These are phyloP conservation scores for Boletus vinaceobasis DNA, from an alignment of 768 basidiomycete genomes.

Conservation along the genomic window DNA sequence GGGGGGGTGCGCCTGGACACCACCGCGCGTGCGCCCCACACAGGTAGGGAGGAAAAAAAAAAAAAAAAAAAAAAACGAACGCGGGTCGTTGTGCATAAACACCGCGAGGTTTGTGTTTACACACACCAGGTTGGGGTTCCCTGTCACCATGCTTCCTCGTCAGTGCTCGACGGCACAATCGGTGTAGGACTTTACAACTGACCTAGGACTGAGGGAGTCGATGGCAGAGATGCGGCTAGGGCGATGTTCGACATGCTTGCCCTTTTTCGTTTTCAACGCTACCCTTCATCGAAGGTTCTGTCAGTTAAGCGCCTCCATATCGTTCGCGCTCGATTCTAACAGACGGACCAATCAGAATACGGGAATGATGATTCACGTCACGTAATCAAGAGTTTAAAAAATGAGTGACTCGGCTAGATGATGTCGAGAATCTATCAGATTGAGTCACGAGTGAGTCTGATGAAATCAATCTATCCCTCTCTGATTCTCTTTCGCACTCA, in stretches of 20 bases:
- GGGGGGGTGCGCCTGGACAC: too few relatives aligned
- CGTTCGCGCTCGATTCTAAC: conserved; percentile 10
- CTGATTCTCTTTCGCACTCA: conserved; percentile 14
- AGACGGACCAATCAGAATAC: conserved; percentile 17
- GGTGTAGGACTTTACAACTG: background rate
- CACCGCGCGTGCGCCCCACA: too few relatives aligned
- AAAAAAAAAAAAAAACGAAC: too few relatives aligned
- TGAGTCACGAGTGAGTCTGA: conserved; percentile 5
- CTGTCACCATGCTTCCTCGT: background rate
- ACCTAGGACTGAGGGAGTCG: conserved; percentile 7
- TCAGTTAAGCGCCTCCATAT: background rate
- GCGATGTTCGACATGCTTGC: conserved; percentile 6
- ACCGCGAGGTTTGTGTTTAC: too few relatives aligned
- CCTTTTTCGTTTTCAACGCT: conserved; percentile 16
- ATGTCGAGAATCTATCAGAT: conserved; percentile 18
- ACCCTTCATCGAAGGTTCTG: conserved; percentile 13
- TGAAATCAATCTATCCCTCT: conserved; percentile 14
- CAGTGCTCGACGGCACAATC: background rate
- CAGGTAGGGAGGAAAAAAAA: too few relatives aligned
- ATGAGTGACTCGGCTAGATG: conserved; percentile 30
- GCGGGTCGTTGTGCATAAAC: too few relatives aligned
- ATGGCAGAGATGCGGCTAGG: background rate
- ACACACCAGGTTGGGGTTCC: too few relatives aligned
- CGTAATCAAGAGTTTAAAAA: conserved; percentile 24
- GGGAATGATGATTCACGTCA: conserved; percentile 16